phyloP scores from a whole-genome alignment of 805 yeast species.

The Candida germanica region DNA sequence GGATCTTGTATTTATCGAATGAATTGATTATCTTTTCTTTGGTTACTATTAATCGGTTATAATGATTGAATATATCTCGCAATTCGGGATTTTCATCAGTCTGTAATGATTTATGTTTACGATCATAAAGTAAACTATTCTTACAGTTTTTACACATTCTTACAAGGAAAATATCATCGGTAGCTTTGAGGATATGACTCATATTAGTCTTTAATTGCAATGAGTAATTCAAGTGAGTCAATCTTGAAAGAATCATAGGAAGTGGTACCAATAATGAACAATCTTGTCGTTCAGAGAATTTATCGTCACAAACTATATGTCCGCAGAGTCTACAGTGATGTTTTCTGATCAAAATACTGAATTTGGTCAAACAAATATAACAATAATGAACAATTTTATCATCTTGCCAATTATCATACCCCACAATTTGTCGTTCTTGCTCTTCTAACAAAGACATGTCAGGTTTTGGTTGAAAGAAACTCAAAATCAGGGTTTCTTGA shows the following conservation, averaged over 20 bases:
- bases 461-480: not conserved
- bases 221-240: slow-evolving; percentile 36
- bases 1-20: slow-evolving; percentile 8
- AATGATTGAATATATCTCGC: slow-evolving; percentile 7
- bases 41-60: slow-evolving; percentile 8
- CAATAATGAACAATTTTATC: slow-evolving; percentile 49
- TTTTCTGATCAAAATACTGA: slow-evolving; percentile 59
- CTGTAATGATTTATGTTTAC: slow-evolving; percentile 22
- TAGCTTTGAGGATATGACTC: slow-evolving; percentile 9
- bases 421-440: slow-evolving; percentile 12
- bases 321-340: slow-evolving; percentile 96
- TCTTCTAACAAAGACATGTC: slow-evolving; percentile 5
- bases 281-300: slow-evolving; percentile 33
- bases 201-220: slow-evolving; percentile 19
- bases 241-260: slow-evolving; percentile 33
- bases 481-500: slow-evolving; percentile 5
- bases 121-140: slow-evolving; percentile 52
- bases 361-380: slow-evolving; percentile 56
- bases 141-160: slow-evolving; percentile 63
- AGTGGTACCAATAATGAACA: slow-evolving; percentile 78
- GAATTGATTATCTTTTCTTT: slow-evolving; percentile 9
- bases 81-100: not conserved
- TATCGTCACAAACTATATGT: slow-evolving; percentile 69
- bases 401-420: slow-evolving; percentile 53
- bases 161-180: slow-evolving; percentile 7